phyloP scores from a whole-genome alignment of 192 early-diverging fungal species.

The Coemansia sp. region DNA sequence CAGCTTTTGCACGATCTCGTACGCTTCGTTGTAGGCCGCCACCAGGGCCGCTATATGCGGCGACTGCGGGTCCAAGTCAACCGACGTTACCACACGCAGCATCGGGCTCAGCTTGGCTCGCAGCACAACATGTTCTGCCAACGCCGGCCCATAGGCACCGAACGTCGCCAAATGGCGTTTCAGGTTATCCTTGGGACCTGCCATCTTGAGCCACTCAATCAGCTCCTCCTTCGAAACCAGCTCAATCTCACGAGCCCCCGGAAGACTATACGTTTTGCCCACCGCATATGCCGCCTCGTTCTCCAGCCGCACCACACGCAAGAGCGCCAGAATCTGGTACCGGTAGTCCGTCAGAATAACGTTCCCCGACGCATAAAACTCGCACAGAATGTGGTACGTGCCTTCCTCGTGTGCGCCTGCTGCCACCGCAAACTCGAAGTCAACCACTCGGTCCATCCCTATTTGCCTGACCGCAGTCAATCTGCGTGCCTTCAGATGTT shows the following conservation, averaged over 20 bases:
- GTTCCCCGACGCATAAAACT: slow-evolving; percentile 88
- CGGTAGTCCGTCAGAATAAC: slow-evolving; percentile 91
- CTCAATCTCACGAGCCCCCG: slow-evolving; percentile 51
- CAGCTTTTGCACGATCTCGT: slow-evolving; percentile 63
- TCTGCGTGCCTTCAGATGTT: slow-evolving; percentile 82
- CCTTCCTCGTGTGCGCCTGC: slow-evolving; percentile 41
- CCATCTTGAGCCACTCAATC: slow-evolving; percentile 51
- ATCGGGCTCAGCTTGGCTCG: slow-evolving; percentile 65
- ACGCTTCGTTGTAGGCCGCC: slow-evolving; percentile 68
- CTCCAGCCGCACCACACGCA: slow-evolving; percentile 85
- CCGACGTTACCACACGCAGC: slow-evolving; percentile 58
- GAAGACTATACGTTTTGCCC: slow-evolving; percentile 69
- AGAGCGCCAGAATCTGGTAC: slow-evolving; percentile 77
- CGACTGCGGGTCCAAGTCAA: slow-evolving; percentile 60
- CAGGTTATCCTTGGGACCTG: slow-evolving; percentile 65
- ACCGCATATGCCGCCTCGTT: slow-evolving; percentile 78
- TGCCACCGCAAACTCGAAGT: slow-evolving; percentile 82
- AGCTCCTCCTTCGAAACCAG: slow-evolving; percentile 60
- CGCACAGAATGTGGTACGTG: slow-evolving; percentile 72
- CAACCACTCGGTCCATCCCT: slow-evolving; percentile 88
- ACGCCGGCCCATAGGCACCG: slow-evolving; percentile 77
- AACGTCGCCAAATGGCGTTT: slow-evolving; percentile 66
- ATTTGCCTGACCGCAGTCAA: slow-evolving; percentile 79
- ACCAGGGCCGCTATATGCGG: slow-evolving; percentile 62
- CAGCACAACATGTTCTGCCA: slow-evolving; percentile 81